phyloP scores from a whole-genome alignment of 148 eudicot genomes.

The Persicaria tinctoria region DNA sequence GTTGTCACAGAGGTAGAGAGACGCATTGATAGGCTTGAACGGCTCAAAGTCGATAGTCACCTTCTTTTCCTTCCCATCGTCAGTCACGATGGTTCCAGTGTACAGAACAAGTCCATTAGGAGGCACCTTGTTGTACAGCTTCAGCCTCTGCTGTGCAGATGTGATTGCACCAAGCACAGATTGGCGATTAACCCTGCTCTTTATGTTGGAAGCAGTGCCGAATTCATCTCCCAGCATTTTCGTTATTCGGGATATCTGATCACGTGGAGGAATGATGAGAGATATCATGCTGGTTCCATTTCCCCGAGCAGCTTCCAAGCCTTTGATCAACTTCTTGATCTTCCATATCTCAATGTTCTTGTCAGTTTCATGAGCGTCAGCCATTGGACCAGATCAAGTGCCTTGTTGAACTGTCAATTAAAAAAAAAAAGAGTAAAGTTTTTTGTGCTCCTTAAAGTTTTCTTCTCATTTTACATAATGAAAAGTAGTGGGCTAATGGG shows the following conservation, averaged over 20 bases:
- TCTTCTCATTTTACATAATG: neutral
- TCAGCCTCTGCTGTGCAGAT: conserved; percentile 18
- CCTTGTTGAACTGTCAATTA: neutral
- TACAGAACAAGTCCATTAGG: conserved; percentile 17
- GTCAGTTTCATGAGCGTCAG: conserved; percentile 20
- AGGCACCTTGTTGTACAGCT: conserved; percentile 19
- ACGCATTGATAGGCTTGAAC: conserved; percentile 18
- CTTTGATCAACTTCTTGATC: conserved; percentile 20
- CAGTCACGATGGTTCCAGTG: conserved; percentile 17
- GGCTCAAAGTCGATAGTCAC: conserved; percentile 19
- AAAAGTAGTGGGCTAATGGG: neutral
- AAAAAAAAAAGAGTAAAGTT: neutral
- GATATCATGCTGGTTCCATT: conserved; percentile 22
- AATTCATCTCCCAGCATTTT: conserved; percentile 18
- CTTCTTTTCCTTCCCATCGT: conserved; percentile 20
- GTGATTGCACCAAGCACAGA: conserved; percentile 20
- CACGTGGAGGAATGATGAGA: conserved; percentile 18
- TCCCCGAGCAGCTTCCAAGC: conserved; percentile 19
- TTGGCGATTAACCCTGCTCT: conserved; percentile 22
- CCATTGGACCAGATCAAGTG: neutral
- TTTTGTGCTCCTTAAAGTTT: neutral
- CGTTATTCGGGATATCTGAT: conserved; percentile 12
- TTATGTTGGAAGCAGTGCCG: conserved; percentile 19
- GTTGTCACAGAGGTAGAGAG: conserved; percentile 19
- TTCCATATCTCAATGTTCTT: conserved; percentile 22